Evolutionary conservation across 1,284 basidiomycete species (phyloP).

Genomic region (Ustanciosporium gigantosporum): DNA sequence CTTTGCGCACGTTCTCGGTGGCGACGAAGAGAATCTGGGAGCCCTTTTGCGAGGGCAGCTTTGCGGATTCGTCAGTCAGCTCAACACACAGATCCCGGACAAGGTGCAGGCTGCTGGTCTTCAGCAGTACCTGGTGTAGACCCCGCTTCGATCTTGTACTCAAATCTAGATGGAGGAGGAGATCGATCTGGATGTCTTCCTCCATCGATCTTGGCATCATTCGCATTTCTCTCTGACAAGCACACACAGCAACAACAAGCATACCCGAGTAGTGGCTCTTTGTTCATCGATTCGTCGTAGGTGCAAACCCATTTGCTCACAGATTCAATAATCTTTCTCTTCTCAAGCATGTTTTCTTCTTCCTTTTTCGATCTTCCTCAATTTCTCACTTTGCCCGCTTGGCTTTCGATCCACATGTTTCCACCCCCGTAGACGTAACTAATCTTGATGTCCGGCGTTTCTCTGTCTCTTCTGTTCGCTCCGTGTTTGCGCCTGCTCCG

Average conservation of each 20-base stretch:
- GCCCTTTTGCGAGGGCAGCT: constrained; percentile 63
- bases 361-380: not conserved
- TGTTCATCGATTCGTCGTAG: not conserved
- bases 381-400: not conserved
- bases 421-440: constrained; percentile 19
- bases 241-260: constrained; percentile 1
- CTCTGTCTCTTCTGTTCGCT: too few relatives aligned
- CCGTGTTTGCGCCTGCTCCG: too few relatives aligned
- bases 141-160: too few relatives aligned
- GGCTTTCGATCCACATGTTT: too few relatives aligned
- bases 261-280: constrained; percentile 42
- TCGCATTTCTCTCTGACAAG: not conserved
- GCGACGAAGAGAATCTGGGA: constrained; percentile 53
- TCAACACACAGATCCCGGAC: constrained; percentile 74
- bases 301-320: constrained; percentile 32
- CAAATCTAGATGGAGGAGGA: too few relatives aligned
- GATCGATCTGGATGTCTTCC: too few relatives aligned
- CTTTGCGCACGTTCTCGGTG: constrained; percentile 78
- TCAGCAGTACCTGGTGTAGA: constrained; percentile 58
- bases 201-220: not conserved
- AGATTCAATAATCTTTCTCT: constrained; percentile 6
- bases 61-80: constrained; percentile 70
- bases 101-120: constrained; percentile 78
- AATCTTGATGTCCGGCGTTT: too few relatives aligned
- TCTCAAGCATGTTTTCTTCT: constrained; percentile 12